These are phyloP conservation scores for Cryptomeria japonica DNA, from an alignment of 75 land plant species.

Conservation along the genomic window DNA sequence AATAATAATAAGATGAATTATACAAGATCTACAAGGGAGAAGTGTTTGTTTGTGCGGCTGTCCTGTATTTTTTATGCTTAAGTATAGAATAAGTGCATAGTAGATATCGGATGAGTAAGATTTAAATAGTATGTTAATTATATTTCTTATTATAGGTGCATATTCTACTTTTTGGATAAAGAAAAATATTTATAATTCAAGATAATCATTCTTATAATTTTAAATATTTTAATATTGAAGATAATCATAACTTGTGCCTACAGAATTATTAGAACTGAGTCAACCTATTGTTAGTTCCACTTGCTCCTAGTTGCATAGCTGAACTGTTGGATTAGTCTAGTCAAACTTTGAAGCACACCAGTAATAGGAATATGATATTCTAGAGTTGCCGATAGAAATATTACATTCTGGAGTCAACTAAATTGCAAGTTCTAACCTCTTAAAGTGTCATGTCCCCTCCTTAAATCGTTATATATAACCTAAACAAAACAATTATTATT, in stretches of 20 bases:
- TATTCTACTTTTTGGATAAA: neutral
- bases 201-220: neutral
- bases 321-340: neutral
- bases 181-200: neutral
- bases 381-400: neutral
- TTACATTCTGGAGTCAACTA: neutral
- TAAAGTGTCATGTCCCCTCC: too few species aligned
- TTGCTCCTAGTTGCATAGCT: neutral
- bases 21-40: neutral
- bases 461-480: too few species aligned
- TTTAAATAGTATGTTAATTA: neutral
- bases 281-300: neutral
- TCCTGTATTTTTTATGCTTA: neutral
- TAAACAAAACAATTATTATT: too few species aligned
- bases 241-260: neutral
- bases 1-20: neutral
- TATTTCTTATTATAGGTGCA: neutral
- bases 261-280: neutral
- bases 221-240: neutral
- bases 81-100: neutral
- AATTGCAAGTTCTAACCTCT: neutral
- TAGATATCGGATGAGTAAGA: neutral
- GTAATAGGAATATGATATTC: neutral
- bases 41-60: neutral
- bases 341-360: neutral